Percentiles rank a stretch among this genome's conserved stretches.
Evolutionary conservation across 768 basidiomycete species (phyloP).

Genomic region (Leccinum ochraceum): DNA sequence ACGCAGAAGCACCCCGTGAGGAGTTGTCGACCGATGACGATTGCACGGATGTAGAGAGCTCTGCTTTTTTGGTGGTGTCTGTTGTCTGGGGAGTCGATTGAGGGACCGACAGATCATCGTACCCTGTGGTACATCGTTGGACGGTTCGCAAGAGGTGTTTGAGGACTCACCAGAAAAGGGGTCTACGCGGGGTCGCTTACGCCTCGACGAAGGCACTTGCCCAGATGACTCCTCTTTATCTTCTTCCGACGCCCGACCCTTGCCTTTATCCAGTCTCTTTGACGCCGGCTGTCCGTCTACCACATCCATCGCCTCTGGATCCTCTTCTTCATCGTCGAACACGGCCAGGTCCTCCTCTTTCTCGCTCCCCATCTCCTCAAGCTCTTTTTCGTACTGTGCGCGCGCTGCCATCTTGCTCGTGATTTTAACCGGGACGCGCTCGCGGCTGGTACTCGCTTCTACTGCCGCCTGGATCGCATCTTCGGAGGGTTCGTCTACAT

Average conservation of each 20-base stretch:
- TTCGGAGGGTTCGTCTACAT: too few relatives aligned
- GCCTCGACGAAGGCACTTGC: constrained; percentile 35
- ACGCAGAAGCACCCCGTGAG: constrained; percentile 25
- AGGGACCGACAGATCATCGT: constrained; percentile 24
- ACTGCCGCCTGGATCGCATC: too few relatives aligned
- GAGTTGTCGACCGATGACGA: constrained; percentile 3
- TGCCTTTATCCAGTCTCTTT: constrained; percentile 33
- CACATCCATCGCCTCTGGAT: constrained; percentile 10
- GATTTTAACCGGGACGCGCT: constrained; percentile 51
- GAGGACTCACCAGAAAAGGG: constrained; percentile 59
- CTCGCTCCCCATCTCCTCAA: too few relatives aligned
- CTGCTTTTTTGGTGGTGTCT: constrained; percentile 14
- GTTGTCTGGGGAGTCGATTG: not conserved
- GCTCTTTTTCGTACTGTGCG: too few relatives aligned
- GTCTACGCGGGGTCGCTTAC: constrained; percentile 56
- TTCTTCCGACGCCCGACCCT: constrained; percentile 38
- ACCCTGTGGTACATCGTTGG: constrained; percentile 26
- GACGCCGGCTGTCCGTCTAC: not conserved
- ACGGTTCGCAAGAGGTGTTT: not conserved
- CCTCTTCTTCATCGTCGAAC: too few relatives aligned
- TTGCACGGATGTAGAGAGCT: not conserved
- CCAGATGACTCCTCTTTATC: not conserved
- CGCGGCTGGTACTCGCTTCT: not conserved
- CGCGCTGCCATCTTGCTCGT: constrained; percentile 42
- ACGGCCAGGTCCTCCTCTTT: too few relatives aligned